Evolutionary conservation across 2,329 filamentous ascomycete species (phyloP).

Genomic region (Scedosporium aurantiacum): DNA sequence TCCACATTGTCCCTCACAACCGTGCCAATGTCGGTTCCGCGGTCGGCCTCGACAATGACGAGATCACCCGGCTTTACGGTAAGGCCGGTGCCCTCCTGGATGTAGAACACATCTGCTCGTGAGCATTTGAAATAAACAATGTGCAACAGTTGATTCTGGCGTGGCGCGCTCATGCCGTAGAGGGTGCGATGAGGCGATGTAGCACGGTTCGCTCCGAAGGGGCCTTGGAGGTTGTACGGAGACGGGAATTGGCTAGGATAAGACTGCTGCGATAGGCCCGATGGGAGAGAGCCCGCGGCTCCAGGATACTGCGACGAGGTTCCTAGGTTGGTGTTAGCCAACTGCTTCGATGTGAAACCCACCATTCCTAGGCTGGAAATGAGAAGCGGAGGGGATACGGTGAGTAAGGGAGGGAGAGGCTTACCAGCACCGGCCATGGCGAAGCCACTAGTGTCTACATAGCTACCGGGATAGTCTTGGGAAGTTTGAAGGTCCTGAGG

Average conservation of each 20-base stretch:
- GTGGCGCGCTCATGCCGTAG: slow-evolving; percentile 49
- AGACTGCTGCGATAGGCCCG: background rate
- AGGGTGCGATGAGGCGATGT: slow-evolving; percentile 51
- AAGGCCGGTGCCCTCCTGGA: slow-evolving; percentile 88
- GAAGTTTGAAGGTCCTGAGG: background rate
- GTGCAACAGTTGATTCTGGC: slow-evolving; percentile 62
- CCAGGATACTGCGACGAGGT: slow-evolving; percentile 1
- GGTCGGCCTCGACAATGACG: slow-evolving; percentile 95
- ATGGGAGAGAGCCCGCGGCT: background rate
- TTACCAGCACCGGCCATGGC: background rate
- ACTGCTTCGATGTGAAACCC: background rate
- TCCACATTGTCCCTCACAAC: slow-evolving; percentile 82
- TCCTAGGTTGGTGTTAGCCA: background rate
- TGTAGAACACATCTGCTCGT: slow-evolving; percentile 90
- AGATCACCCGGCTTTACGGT: slow-evolving; percentile 84
- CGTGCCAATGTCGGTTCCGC: slow-evolving; percentile 88
- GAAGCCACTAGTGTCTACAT: background rate
- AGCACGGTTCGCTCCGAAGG: slow-evolving; percentile 32
- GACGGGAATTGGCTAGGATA: slow-evolving; percentile 32
- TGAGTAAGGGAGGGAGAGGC: background rate
- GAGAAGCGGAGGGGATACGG: background rate
- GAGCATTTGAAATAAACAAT: slow-evolving; percentile 96
- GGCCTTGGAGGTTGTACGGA: slow-evolving; percentile 32
- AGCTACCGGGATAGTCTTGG: slow-evolving; percentile 1
- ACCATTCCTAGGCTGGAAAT: no score